Evolutionary conservation across 768 basidiomycete genomes (phyloP).

Genomic region (Epithele typhae): DNA sequence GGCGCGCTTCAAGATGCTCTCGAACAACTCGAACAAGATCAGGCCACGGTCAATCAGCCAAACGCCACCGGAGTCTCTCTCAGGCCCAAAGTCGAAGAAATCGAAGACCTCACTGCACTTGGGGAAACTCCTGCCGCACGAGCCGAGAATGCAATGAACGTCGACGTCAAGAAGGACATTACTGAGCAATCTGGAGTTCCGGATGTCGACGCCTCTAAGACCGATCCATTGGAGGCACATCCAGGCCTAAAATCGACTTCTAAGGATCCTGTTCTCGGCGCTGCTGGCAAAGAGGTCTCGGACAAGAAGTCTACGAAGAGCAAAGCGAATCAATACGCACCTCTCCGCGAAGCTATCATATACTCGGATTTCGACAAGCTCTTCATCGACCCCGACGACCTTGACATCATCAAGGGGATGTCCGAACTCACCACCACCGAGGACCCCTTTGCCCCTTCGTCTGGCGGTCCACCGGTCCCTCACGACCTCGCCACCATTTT

Average conservation of each 20-base stretch:
- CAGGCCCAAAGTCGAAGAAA: slow-evolving; percentile 49
- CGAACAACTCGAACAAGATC: slow-evolving; percentile 36
- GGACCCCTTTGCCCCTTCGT: background rate
- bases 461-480: slow-evolving; percentile 27
- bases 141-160: slow-evolving; percentile 31
- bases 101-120: slow-evolving; percentile 48
- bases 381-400: slow-evolving; percentile 51
- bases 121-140: slow-evolving; percentile 16
- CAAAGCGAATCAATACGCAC: slow-evolving; percentile 46
- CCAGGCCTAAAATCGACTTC: slow-evolving; percentile 53
- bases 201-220: background rate
- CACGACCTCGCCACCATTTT: slow-evolving; percentile 68
- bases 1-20: slow-evolving; percentile 56
- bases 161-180: slow-evolving; percentile 1
- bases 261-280: slow-evolving; percentile 41
- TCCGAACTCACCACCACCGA: slow-evolving; percentile 26
- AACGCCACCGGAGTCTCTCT: slow-evolving; percentile 18
- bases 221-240: slow-evolving; percentile 19
- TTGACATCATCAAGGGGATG: slow-evolving; percentile 31
- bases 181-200: background rate
- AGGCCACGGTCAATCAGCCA: slow-evolving; percentile 22
- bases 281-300: slow-evolving; percentile 2
- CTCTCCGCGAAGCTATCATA: slow-evolving; percentile 55
- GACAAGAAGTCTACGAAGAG: slow-evolving; percentile 32
- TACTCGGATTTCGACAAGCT: slow-evolving; percentile 38